These are phyloP conservation scores for Candida chauliodis DNA, from an alignment of 805 yeast species.

Conservation along the genomic window DNA sequence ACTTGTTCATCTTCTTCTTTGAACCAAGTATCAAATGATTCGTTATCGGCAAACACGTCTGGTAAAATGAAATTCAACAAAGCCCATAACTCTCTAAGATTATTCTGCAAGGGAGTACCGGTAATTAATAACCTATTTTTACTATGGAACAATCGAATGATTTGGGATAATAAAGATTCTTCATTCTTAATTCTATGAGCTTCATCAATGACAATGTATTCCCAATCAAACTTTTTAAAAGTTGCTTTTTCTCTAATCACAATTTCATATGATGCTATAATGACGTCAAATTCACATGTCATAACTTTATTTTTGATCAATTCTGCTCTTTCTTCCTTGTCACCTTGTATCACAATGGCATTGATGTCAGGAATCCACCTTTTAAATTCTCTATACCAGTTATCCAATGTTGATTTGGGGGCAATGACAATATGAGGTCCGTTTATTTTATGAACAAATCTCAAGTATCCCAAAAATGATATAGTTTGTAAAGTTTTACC, in stretches of 20 bases:
- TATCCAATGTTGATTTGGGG: constrained; percentile 77
- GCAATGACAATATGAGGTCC: constrained; percentile 78
- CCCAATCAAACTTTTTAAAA: constrained; percentile 67
- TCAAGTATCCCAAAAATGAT: constrained; percentile 67
- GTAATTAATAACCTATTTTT: constrained; percentile 69
- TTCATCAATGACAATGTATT: constrained; percentile 75
- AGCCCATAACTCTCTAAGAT: constrained; percentile 80
- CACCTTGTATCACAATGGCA: constrained; percentile 70
- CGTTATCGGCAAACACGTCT: constrained; percentile 72
- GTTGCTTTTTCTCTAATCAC: constrained; percentile 71
- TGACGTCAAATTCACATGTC: constrained; percentile 67
- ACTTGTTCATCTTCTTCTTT: constrained; percentile 39
- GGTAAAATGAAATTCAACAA: constrained; percentile 72
- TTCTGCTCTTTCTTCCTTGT: constrained; percentile 60
- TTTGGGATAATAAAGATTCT: constrained; percentile 67
- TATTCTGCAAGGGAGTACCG: constrained; percentile 81
- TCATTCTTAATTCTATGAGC: constrained; percentile 83
- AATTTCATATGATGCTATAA: constrained; percentile 70
- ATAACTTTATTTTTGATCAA: constrained; percentile 49
- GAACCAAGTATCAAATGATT: constrained; percentile 76
- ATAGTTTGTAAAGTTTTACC: constrained; percentile 82
- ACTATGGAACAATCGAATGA: constrained; percentile 68
- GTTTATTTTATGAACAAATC: constrained; percentile 53
- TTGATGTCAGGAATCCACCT: constrained; percentile 80
- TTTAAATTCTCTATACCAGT: constrained; percentile 75